Evolutionary conservation across 1,139 yeast genomes (phyloP).

Genomic region (Hemisphaericaspora subhashii): DNA sequence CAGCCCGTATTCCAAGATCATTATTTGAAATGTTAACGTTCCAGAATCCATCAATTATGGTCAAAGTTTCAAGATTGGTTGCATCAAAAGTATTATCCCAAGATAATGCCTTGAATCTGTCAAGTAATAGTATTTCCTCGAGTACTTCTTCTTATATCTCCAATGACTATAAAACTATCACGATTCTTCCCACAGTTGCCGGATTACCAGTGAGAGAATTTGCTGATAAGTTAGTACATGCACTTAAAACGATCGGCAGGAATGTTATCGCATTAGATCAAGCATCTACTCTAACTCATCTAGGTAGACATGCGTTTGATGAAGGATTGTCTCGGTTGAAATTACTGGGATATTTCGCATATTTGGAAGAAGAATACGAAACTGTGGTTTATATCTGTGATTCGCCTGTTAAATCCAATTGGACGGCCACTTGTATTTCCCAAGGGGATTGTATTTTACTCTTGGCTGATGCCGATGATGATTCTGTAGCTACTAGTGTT

Average conservation of each 20-base stretch:
- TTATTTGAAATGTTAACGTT: constrained; percentile 81
- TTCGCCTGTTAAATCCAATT: constrained; percentile 74
- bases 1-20: constrained; percentile 89
- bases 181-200: constrained; percentile 73
- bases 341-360: constrained; percentile 86
- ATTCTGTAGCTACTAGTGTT: constrained; percentile 61
- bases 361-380: constrained; percentile 84
- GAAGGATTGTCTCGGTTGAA: constrained; percentile 75
- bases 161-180: constrained; percentile 73
- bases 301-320: constrained; percentile 93
- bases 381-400: constrained; percentile 89
- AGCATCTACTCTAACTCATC: constrained; percentile 72
- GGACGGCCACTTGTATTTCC: constrained; percentile 92
- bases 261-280: constrained; percentile 79
- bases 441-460: constrained; percentile 89
- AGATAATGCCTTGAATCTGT: constrained; percentile 15
- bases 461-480: constrained; percentile 67
- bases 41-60: constrained; percentile 87
- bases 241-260: constrained; percentile 72
- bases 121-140: constrained; percentile 21
- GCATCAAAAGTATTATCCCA: constrained; percentile 60
- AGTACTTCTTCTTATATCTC: constrained; percentile 31
- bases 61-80: constrained; percentile 84
- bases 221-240: constrained; percentile 68
- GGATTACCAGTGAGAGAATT: constrained; percentile 86